Evolutionary conservation across 1,284 basidiomycete species (phyloP).

Genomic region (Moesziomyces globuligerus): DNA sequence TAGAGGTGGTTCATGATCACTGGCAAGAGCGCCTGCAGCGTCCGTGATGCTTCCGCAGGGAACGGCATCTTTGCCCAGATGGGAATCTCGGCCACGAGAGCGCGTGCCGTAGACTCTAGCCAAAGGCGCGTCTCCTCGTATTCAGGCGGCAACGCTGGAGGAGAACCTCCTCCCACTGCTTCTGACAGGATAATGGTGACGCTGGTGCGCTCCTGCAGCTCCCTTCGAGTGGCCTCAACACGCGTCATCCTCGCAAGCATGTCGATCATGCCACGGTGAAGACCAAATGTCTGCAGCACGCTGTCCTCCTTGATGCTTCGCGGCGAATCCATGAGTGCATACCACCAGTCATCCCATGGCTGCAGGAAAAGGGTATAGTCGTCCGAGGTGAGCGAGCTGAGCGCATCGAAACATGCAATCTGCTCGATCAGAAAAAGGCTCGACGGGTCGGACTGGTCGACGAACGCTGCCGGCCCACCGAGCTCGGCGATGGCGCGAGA

Average conservation of each 20-base stretch:
- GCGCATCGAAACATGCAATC: constrained; percentile 42
- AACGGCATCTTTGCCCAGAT: constrained; percentile 44
- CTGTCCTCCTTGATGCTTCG: constrained; percentile 42
- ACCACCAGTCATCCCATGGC: constrained; percentile 51
- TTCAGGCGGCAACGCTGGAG: constrained; percentile 34
- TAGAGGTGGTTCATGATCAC: constrained; percentile 46
- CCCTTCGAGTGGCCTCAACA: constrained; percentile 36
- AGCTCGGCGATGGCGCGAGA: constrained; percentile 42
- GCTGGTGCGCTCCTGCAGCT: constrained; percentile 31
- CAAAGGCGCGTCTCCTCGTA: constrained; percentile 43
- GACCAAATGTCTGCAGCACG: constrained; percentile 40
- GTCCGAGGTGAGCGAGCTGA: constrained; percentile 44
- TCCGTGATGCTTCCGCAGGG: constrained; percentile 28
- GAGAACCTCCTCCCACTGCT: constrained; percentile 19
- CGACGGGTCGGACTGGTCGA: constrained; percentile 33
- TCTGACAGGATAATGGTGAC: constrained; percentile 43
- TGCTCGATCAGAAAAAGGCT: constrained; percentile 48
- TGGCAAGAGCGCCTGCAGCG: constrained; percentile 26
- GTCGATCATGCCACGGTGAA: constrained; percentile 46
- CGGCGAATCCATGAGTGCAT: constrained; percentile 39
- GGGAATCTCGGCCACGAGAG: constrained; percentile 35
- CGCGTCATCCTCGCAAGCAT: constrained; percentile 45
- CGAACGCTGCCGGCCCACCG: constrained; percentile 37
- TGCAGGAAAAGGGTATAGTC: constrained; percentile 43
- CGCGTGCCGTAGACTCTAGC: constrained; percentile 40